Conservation (phyloP, 805 yeast genomes). For the Yamadazyma sp. region DNA sequence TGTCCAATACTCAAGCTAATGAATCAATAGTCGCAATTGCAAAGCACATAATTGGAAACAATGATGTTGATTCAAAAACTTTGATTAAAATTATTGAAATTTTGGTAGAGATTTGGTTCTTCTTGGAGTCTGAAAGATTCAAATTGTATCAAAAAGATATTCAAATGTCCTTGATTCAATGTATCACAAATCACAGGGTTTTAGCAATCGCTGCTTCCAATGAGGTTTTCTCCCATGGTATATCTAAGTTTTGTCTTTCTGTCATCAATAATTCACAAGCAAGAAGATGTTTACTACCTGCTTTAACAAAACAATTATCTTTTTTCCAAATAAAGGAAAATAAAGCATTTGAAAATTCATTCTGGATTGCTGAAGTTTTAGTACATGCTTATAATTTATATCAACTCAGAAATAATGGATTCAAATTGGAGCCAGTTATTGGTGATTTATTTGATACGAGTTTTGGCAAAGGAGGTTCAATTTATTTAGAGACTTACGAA, state of each 20-base stretch:
- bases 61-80: constrained; percentile 8
- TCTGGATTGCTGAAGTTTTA: constrained; percentile 53
- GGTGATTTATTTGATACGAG: constrained; percentile 49
- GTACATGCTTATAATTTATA: constrained; percentile 43
- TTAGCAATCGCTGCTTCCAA: constrained; percentile 34
- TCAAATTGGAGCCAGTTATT: constrained; percentile 56
- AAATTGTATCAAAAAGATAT: constrained; percentile 62
- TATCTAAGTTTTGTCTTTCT: constrained; percentile 37
- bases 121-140: constrained; percentile 55
- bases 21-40: constrained; percentile 21
- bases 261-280: constrained; percentile 51
- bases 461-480: constrained; percentile 21
- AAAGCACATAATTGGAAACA: constrained; percentile 11
- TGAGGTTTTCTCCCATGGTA: constrained; percentile 20
- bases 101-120: constrained; percentile 53
- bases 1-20: constrained; percentile 22
- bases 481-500: constrained; percentile 54
- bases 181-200: constrained; percentile 42
- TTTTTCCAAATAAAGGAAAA: constrained; percentile 37
- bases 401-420: constrained; percentile 56
- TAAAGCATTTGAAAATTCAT: constrained; percentile 33
- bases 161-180: constrained; percentile 55
- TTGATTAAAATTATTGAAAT: constrained; percentile 24
- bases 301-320: constrained; percentile 46
- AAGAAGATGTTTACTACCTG: constrained; percentile 68